Base-by-base conservation (phyloP, 768 basidiomycete species). In the Sarcomyxa edulis region DNA sequence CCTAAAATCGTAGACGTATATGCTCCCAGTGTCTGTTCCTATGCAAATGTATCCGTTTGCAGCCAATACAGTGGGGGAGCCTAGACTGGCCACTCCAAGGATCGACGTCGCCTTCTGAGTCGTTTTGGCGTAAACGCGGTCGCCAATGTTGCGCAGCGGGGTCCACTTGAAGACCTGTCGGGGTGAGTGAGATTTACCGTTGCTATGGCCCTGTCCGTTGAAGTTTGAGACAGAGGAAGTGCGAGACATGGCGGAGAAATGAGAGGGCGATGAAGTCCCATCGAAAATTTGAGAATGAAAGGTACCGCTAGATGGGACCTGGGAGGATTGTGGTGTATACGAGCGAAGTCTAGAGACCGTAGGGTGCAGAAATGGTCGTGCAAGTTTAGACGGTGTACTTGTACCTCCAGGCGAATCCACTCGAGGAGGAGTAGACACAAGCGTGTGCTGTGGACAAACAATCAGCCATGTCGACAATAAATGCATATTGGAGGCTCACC, bases 11-110 rank as follows among this genome's bases (percentile, higher is more conserved):
- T 90, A 94, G 2, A 97, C 84, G 33, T 79, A 70, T 29, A 87
- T 69, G 51, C 72, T 78, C 9, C 94, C 96, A 21, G 67, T 67
- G 32, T 82, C 79, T 6, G 87, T 93, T 11, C 96, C 96, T 6
- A 97, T 65, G 48, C 92, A 96, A 23, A 99, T 77, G 40, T 94
- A 62, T 0, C 93, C 94, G 50, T 88, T 89, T 9, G 87, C 85
- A 7, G 84, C 78, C 40, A 97, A 56, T 7, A 85, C 86, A 1
- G 84, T 92, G 5, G 95, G 93, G 1, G 61, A 63, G 1, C 88
- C 89, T 10, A 70, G 50, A 12, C 69, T 55, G 3, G 74, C 63
- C 1, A 77, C 62, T 18, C 82, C 84, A 18, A 86, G 67, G 1
- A 88, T 52, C 26, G 74, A 64, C 4, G 80, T 70, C 16, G 76